Evolutionary conservation across 2,329 filamentous ascomycete species (phyloP).

Genomic region (Lachnellula arida): DNA sequence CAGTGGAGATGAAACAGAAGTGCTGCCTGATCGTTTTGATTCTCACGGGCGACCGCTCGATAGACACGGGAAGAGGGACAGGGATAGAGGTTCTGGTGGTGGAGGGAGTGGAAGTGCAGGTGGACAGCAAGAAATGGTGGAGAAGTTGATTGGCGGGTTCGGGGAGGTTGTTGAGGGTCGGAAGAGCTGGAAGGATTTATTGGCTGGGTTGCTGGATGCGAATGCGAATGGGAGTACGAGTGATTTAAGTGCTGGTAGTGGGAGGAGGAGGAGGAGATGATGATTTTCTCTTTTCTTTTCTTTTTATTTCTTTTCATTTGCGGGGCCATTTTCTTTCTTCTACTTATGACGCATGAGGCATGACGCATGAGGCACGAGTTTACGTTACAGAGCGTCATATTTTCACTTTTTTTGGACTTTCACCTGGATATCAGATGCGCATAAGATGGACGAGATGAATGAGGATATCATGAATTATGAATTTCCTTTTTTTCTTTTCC

Average conservation of each 20-base stretch:
- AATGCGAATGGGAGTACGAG: slow-evolving; percentile 2
- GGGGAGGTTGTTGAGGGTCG: slow-evolving; percentile 28
- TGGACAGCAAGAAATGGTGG: slow-evolving; percentile 27
- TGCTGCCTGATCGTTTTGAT: slow-evolving; percentile 30
- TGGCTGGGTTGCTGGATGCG: slow-evolving; percentile 23
- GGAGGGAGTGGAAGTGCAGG: background rate
- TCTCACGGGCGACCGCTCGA: slow-evolving; percentile 23
- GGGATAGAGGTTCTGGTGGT: background rate
- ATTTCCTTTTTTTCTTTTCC: too few species aligned
- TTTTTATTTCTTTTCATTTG: background rate
- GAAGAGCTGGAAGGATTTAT: slow-evolving; percentile 28
- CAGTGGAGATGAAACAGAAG: slow-evolving; percentile 19
- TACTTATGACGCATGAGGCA: too few species aligned
- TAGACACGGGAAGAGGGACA: slow-evolving; percentile 1
- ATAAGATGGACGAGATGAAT: too few species aligned
- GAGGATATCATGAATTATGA: too few species aligned
- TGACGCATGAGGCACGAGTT: too few species aligned
- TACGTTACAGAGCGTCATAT: too few species aligned
- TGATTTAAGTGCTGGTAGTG: background rate
- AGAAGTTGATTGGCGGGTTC: slow-evolving; percentile 22
- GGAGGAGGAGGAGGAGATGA: background rate
- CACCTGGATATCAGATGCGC: too few species aligned
- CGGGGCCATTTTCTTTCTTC: too few species aligned
- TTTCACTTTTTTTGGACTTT: too few species aligned
- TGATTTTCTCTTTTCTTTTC: background rate